A percentile compares a stretch with the other conserved stretches of the same genome.
Conservation (phyloP, 441 rosid species). For the Gossypium lobatum region DNA sequence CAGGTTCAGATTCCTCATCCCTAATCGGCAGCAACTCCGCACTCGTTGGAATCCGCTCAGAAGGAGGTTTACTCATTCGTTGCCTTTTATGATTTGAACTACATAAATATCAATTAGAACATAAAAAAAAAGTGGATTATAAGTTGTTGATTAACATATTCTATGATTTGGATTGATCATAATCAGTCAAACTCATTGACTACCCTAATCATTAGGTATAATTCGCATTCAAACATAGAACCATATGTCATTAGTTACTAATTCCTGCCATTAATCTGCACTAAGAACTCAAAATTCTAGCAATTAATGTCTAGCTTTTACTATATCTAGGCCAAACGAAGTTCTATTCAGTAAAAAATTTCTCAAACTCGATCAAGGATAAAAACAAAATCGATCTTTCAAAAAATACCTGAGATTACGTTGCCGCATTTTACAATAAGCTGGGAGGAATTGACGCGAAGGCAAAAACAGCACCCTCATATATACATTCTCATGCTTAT, state of each 20-base stretch:
- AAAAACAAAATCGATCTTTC: neutral
- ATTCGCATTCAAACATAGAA: no score
- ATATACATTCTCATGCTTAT: slow-evolving; percentile 16
- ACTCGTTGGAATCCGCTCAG: slow-evolving; percentile 31
- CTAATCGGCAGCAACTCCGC: slow-evolving; percentile 27
- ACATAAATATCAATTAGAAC: slow-evolving; percentile 7
- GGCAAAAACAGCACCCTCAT: slow-evolving; percentile 35
- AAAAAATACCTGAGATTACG: slow-evolving; percentile 48
- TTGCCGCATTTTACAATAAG: slow-evolving; percentile 72
- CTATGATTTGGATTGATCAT: no score
- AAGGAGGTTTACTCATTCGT: slow-evolving; percentile 47
- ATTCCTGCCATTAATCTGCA: neutral
- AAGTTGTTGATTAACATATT: neutral
- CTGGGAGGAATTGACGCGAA: slow-evolving; percentile 41
- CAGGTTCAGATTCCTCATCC: slow-evolving; percentile 41
- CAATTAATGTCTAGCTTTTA: neutral
- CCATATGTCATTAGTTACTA: neutral
- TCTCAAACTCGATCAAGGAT: neutral
- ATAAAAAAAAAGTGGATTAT: neutral
- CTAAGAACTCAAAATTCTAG: neutral
- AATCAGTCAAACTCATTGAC: no score
- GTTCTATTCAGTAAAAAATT: neutral
- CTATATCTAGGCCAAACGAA: neutral
- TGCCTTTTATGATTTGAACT: slow-evolving; percentile 42
- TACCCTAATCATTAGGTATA: neutral